Base-by-base conservation (phyloP, 2,329 filamentous ascomycete species). In the Ophiostoma australiae region DNA sequence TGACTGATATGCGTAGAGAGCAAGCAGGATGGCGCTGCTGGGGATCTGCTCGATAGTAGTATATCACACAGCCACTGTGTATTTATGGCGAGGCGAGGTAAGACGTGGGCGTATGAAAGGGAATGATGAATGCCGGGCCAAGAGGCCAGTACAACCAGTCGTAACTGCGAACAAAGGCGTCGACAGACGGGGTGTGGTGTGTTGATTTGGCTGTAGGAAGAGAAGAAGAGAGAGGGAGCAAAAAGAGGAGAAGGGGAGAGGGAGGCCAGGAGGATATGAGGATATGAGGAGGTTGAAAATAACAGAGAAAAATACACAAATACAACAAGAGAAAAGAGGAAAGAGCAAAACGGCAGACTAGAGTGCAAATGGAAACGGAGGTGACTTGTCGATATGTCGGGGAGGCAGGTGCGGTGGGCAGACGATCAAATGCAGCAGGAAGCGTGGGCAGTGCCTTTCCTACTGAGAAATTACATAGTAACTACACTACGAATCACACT, bases 331-430 rank as follows among this genome's bases (percentile, higher is more conserved):
- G 27, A 3, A 31, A 31, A 31, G 39, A 41, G 39, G 39, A 41
- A 41, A 41, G 39, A 4, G 10, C 39, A 44, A 71, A 61, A 8
- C 33, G 44, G 33, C 8, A 27, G 13, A 8, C 31, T 31, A 55
- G 39, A 68, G 65, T 55, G 66, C 48, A 65, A 58, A 52, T 65
- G 68, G 52, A 72, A 72, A 70, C 68, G 71, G 71, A 70, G 63
- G 52, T 69, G 68, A 71, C 44, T 63, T 72, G 70, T 67, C 67
- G 68, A 72, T 69, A 72, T 70, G 37, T 67, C 52, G 52, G n/a
- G 48, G 52, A 58, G 52, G 63, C 63, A 66, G 15, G 70, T 67
- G 68, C 66, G 67, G 20, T 48, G 65, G 68, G 17, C 31, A 35
- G 52, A 48, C 44, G 44, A 48, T 52, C 17, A 10, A 66, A 39